Conservation (phyloP, 352 stramenopile genomes). For the Phytophthora constricta region DNA sequence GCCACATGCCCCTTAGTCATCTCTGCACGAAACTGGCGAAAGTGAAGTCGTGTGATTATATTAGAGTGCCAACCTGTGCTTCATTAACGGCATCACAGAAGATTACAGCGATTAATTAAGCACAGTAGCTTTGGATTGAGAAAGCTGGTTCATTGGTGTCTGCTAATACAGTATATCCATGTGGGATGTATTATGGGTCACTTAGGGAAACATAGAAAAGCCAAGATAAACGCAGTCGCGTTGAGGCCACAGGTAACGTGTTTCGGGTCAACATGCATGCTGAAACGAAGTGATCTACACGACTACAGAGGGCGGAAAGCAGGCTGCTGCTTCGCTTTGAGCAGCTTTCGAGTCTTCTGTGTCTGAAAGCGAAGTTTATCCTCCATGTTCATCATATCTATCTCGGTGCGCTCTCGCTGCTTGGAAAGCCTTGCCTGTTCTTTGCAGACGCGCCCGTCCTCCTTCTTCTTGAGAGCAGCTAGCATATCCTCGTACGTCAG, state of each 20-base stretch:
- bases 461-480: background rate
- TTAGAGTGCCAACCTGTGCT: no score
- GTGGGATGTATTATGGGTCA: background rate
- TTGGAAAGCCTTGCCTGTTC: background rate
- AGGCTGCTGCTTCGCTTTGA: background rate
- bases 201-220: background rate
- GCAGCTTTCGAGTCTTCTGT: background rate
- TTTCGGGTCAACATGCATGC: background rate
- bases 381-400: background rate
- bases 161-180: no score
- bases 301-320: background rate
- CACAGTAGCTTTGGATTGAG: no score
- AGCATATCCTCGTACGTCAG: no score
- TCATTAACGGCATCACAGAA: no score
- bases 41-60: no score
- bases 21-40: no score
- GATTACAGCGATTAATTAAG: no score
- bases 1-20: no score
- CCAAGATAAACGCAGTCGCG: background rate
- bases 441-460: background rate
- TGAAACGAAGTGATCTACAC: background rate
- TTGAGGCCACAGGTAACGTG: background rate
- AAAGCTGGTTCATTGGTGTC: no score
- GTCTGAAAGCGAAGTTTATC: background rate
- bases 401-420: background rate